Base-by-base conservation (phyloP, 1,284 basidiomycete genomes). In the Fereydounia khargensis region DNA sequence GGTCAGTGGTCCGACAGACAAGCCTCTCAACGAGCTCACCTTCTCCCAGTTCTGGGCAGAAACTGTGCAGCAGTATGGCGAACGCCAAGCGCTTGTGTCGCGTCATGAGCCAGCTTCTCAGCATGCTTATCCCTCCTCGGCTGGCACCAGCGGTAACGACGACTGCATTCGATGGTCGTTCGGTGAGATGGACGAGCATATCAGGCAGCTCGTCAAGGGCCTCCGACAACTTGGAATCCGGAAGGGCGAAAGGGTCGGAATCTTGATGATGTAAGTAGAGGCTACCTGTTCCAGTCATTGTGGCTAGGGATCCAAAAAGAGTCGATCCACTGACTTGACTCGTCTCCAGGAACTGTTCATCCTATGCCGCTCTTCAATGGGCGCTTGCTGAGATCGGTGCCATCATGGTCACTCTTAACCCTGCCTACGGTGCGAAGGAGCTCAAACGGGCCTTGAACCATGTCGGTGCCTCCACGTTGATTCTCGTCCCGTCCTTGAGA, bases 331-430 rank as follows among this genome's bases (percentile, higher is more conserved):
- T 32, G n/a, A 8, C 20, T 32, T 40, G 18, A 17, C 21, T 27
- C 18, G 8, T 25, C 39, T 13, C 20, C 21, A 42, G 52, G 44
- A 65, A 65, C 40, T 51, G 28, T 53, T 89, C 87, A 61, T 81
- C 86, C 13, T 90, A 90, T 72, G 87, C 86, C 1, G 80, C 83
- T 76, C 75, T 89, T 24, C 88, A 90, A 66, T 89, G 88, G 87
- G 88, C 88, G 6, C 86, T 84, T 58, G 86, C 87, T 20, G 82
- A 82, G 43, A 81, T 89, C 36, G 88, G 88, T 17, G 87, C 86
- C 6, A 84, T 89, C 35, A 76, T 89, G 21, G 86, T 87, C 10
- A 89, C 87, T 3, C 79, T 90, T 35, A 90, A 90, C 64, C 88
- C 88, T 6, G 86, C 88, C 0, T 90, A 89, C 70, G 82, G 84